These are phyloP conservation scores for Paramecium caudatum DNA, from an alignment of 73 alveolate species.

Conservation along the genomic window DNA sequence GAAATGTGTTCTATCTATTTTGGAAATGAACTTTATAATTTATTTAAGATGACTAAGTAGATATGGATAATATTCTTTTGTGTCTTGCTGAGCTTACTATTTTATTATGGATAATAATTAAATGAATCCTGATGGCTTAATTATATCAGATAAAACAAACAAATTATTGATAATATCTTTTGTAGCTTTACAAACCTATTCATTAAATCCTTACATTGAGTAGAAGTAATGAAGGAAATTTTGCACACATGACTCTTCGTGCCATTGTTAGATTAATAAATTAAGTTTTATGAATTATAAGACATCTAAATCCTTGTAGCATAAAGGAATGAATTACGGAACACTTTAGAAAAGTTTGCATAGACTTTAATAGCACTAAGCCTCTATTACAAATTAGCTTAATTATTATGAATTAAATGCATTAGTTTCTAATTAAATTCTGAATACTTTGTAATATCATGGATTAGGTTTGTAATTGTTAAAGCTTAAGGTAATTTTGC, in stretches of 20 bases:
- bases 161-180: slow-evolving; percentile 31
- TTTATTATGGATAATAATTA: not conserved
- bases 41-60: slow-evolving; percentile 22
- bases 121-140: slow-evolving; percentile 57
- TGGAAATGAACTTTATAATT: slow-evolving; percentile 35
- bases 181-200: not conserved
- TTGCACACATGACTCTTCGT: slow-evolving; percentile 34
- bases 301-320: not conserved
- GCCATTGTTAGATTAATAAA: not conserved
- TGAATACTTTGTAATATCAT: slow-evolving; percentile 12
- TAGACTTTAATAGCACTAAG: slow-evolving; percentile 29
- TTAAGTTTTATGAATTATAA: slow-evolving; percentile 29
- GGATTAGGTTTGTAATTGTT: not conserved
- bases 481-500: slow-evolving; percentile 45
- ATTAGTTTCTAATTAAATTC: slow-evolving; percentile 43
- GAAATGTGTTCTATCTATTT: not conserved
- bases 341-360: slow-evolving; percentile 29
- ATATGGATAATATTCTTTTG: slow-evolving; percentile 42
- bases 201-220: not conserved
- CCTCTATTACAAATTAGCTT: not conserved
- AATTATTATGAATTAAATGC: not conserved
- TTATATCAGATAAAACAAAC: not conserved
- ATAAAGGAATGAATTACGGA: not conserved
- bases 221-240: not conserved
- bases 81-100: not conserved